Percentiles rank a stretch among this genome's conserved stretches.
These are phyloP conservation scores for Ophiosphaerella herpotricha DNA, from an alignment of 2,329 filamentous ascomycete species.

Conservation along the genomic window DNA sequence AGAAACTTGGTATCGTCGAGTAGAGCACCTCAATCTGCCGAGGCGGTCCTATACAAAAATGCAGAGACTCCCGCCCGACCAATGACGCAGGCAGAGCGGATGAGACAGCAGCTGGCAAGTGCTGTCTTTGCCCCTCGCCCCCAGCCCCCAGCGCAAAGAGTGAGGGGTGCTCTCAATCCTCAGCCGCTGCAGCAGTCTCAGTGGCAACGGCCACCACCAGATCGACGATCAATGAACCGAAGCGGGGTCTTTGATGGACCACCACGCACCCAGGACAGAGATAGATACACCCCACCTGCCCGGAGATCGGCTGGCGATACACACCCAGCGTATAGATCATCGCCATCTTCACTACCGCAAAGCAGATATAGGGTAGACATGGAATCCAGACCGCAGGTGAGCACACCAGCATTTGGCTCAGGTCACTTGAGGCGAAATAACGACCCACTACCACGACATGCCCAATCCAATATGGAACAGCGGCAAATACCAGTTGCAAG, in stretches of 20 bases:
- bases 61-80: slow-evolving; percentile 18
- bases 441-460: slow-evolving; percentile 16
- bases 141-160: slow-evolving; percentile 18
- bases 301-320: slow-evolving; percentile 7
- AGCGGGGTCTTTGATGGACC: slow-evolving; percentile 17
- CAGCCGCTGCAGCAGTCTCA: slow-evolving; percentile 13
- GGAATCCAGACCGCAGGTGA: slow-evolving; percentile 31
- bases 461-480: slow-evolving; percentile 1
- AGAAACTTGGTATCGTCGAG: slow-evolving; percentile 41
- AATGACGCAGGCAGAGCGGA: slow-evolving; percentile 33
- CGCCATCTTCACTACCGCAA: slow-evolving; percentile 5
- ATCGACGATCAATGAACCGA: slow-evolving; percentile 19
- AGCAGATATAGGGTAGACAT: slow-evolving; percentile 38
- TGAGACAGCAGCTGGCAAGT: slow-evolving; percentile 30
- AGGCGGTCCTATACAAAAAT: slow-evolving; percentile 34
- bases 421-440: slow-evolving; percentile 34
- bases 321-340: slow-evolving; percentile 5
- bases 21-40: slow-evolving; percentile 35
- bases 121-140: slow-evolving; percentile 14
- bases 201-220: slow-evolving; percentile 11
- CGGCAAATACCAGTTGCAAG: slow-evolving; percentile 2
- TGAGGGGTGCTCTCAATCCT: slow-evolving; percentile 12
- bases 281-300: slow-evolving; percentile 16
- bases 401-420: slow-evolving; percentile 31
- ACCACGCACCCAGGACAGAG: slow-evolving; percentile 23